phyloP scores from a whole-genome alignment of 2,329 filamentous ascomycete species.

The Claviceps humidiphila region DNA sequence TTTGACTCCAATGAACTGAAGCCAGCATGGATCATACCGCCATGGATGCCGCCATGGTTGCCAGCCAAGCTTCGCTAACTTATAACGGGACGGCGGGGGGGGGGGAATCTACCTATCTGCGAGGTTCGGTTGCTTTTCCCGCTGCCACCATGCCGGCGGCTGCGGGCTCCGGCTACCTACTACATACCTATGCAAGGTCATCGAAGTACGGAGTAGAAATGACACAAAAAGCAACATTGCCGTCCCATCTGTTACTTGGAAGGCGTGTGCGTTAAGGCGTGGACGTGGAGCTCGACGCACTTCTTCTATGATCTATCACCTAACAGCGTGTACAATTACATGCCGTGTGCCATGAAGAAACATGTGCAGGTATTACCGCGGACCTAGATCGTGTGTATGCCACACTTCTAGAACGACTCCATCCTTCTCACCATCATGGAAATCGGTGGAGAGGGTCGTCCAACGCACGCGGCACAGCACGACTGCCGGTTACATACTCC shows the following conservation, averaged over 20 bases:
- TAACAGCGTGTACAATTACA: not conserved
- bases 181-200: not conserved
- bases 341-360: not conserved
- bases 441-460: not conserved
- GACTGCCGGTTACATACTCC: not conserved
- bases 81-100: not conserved
- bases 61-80: not conserved
- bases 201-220: not conserved
- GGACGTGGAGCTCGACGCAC: not conserved
- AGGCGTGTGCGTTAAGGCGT: not conserved
- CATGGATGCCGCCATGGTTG: too few relatives aligned
- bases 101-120: not conserved
- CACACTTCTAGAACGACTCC: not conserved
- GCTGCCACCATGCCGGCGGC: not conserved
- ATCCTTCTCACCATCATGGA: not conserved
- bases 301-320: not conserved
- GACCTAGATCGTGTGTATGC: not conserved
- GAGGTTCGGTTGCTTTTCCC: not conserved
- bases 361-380: not conserved
- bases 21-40: not conserved
- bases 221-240: not conserved
- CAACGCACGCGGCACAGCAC: not conserved
- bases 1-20: not conserved
- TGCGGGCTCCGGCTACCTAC: not conserved
- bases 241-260: not conserved